Evolutionary conservation across 2,329 filamentous ascomycete genomes (phyloP), one percentile per base, ranked within the genome.

Genomic region (Rhynchosporium secalis): DNA sequence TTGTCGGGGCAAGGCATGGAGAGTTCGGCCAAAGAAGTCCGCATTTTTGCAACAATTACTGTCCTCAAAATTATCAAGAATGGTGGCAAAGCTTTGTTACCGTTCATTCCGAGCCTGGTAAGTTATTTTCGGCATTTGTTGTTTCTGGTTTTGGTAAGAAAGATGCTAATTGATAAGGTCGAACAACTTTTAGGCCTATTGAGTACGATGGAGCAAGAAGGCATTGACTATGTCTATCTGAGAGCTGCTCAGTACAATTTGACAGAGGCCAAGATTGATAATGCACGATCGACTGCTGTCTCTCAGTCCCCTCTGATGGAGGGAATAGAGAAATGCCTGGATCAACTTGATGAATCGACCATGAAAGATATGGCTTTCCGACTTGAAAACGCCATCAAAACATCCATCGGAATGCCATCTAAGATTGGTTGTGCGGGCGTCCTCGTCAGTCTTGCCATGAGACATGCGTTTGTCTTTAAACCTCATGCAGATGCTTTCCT

Each of bases 351-450:
- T 72, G 87, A 86, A 6, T 78, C 81, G 4, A 87, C 89, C n/a
- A 94, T 97, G 86, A 82, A 83, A 51, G 81, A 86, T 26, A 80
- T 97, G 9, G 86, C 88, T 41, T 86, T 87, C 2, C 84, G 81
- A 49, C 81, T 99, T 0, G 89, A 95, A 73, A 82, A 83, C 36
- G 88, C 90, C 0, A 91, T 98, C 76, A 95, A 94, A 73, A 87
- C 84, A 31, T 91, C 93, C 1, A 87, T 99, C 43, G 94, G 93
- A 1, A 87, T 98, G 77, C 94, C 94, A 1, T 96, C 92, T 0
- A 98, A 98, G 78, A 89, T 98, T 54, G 95, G 92, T 43, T 96
- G 92, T 71, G 90, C 89, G 66, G 86, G 92, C 60, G 87, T 97
- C 2, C 81, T 99, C 38, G 89, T 91, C 7, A 93, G 91, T 0